Conservation (phyloP, 2,329 filamentous ascomycete genomes). For the Ascochyta pisi region DNA sequence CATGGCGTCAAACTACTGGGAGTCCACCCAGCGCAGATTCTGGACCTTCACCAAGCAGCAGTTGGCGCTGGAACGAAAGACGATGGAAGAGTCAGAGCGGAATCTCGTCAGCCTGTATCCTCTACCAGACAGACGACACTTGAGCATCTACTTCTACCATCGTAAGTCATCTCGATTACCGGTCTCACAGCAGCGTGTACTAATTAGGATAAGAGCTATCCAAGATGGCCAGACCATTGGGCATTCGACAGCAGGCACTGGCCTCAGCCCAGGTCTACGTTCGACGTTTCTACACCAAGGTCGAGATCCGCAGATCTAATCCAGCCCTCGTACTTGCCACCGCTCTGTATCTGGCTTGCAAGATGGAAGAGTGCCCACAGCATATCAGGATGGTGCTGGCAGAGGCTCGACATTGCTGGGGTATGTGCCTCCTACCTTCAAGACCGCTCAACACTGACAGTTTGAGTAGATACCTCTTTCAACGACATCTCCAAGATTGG, state of each 20-base stretch:
- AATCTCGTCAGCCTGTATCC: slow-evolving; percentile 79
- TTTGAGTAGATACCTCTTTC: slow-evolving; percentile 42
- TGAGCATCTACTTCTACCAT: slow-evolving; percentile 92
- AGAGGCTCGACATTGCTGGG: slow-evolving; percentile 76
- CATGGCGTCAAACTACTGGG: slow-evolving; percentile 98
- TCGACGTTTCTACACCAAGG: slow-evolving; percentile 88
- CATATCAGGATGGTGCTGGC: slow-evolving; percentile 90
- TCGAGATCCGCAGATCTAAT: slow-evolving; percentile 91
- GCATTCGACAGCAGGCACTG: slow-evolving; percentile 86
- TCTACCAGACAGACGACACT: slow-evolving; percentile 78
- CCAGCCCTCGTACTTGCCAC: slow-evolving; percentile 93
- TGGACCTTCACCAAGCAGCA: slow-evolving; percentile 91
- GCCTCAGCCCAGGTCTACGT: slow-evolving; percentile 95
- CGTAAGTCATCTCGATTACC: slow-evolving; percentile 60
- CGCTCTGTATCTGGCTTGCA: slow-evolving; percentile 92
- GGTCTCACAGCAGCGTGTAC: not conserved
- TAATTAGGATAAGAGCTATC: slow-evolving; percentile 64
- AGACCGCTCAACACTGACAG: slow-evolving; percentile 12
- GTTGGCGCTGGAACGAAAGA: slow-evolving; percentile 75
- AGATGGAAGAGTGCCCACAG: slow-evolving; percentile 97
- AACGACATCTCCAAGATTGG: slow-evolving; percentile 81
- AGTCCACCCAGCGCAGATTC: slow-evolving; percentile 85
- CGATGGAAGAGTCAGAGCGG: slow-evolving; percentile 78
- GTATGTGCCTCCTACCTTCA: slow-evolving; percentile 21
- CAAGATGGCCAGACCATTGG: slow-evolving; percentile 83